These are phyloP conservation scores for Podaxis rugospora DNA, from an alignment of 768 basidiomycete genomes.

Conservation along the genomic window DNA sequence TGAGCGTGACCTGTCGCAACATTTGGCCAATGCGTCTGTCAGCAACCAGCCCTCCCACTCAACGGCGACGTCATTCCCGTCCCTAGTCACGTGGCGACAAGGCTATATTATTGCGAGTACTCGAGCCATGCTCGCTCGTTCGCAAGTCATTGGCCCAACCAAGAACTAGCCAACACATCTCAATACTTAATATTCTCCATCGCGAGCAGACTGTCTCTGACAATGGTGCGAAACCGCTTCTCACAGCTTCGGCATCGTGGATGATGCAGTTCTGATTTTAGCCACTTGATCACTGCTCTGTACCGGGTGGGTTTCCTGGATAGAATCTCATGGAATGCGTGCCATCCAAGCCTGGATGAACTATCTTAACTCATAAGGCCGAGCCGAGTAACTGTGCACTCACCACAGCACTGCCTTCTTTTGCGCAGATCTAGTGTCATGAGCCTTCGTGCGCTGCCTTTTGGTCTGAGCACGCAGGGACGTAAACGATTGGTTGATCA, in stretches of 20 bases:
- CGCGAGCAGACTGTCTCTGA: conserved; percentile 39
- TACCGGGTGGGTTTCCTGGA: conserved; percentile 49
- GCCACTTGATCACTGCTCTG: conserved; percentile 36
- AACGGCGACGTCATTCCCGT: background rate
- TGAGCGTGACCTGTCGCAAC: conserved; percentile 16
- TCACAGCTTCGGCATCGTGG: conserved; percentile 38
- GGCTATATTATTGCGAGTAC: background rate
- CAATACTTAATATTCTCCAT: conserved; percentile 16
- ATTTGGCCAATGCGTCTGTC: background rate
- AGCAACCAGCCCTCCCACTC: background rate
- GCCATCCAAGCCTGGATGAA: conserved; percentile 65
- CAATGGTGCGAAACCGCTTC: conserved; percentile 42
- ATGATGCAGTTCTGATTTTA: conserved; percentile 47
- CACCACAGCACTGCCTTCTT: conserved; percentile 61
- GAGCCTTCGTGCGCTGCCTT: conserved; percentile 27
- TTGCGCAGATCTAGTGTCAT: conserved; percentile 37
- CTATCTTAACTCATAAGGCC: conserved; percentile 7
- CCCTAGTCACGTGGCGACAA: background rate
- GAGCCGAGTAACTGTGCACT: conserved; percentile 13
- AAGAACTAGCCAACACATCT: background rate
- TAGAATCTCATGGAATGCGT: conserved; percentile 72
- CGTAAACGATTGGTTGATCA: conserved; percentile 52
- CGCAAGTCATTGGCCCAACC: background rate
- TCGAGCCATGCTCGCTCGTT: background rate
- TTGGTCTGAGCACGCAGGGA: conserved; percentile 43